Percentiles rank a stretch among this genome's conserved stretches.
These are phyloP conservation scores for Alternaria sp. DNA, from an alignment of 2,329 filamentous ascomycete species.

Conservation along the genomic window DNA sequence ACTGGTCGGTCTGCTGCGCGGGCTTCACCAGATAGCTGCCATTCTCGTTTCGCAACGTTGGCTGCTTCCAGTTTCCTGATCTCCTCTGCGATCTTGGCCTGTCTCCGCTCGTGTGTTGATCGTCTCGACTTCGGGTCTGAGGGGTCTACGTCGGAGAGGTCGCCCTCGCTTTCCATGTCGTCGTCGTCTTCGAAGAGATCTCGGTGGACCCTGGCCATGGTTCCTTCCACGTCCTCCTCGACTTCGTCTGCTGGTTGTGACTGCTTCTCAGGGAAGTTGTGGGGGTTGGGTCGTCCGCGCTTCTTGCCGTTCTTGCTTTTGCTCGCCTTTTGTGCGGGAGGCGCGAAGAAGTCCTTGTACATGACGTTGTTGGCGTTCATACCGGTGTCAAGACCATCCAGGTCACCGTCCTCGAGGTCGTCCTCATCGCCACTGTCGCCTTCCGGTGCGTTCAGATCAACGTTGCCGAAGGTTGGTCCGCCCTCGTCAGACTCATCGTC, in stretches of 20 bases:
- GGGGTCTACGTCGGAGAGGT: conserved; percentile 68
- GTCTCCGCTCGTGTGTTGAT: conserved; percentile 85
- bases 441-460: conserved; percentile 74
- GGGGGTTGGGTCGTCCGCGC: conserved; percentile 62
- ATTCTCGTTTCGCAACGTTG: conserved; percentile 87
- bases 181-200: conserved; percentile 83
- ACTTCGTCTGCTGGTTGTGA: conserved; percentile 24
- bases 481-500: conserved; percentile 71
- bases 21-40: conserved; percentile 89
- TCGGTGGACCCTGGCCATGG: conserved; percentile 84
- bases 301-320: conserved; percentile 63
- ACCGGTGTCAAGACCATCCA: conserved; percentile 59
- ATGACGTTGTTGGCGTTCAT: conserved; percentile 86
- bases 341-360: conserved; percentile 93
- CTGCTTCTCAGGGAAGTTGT: conserved; percentile 51
- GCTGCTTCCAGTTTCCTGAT: conserved; percentile 90
- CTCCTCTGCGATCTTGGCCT: conserved; percentile 84
- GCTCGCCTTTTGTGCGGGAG: conserved; percentile 74
- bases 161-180: conserved; percentile 62
- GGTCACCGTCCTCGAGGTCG: conserved; percentile 62
- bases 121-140: conserved; percentile 74
- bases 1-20: conserved; percentile 79
- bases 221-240: conserved; percentile 74
- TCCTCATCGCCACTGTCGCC: conserved; percentile 71
- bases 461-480: conserved; percentile 83